These are phyloP conservation scores for Lagerstroemia speciosa DNA, from an alignment of 345 rosid genomes.

Conservation along the genomic window DNA sequence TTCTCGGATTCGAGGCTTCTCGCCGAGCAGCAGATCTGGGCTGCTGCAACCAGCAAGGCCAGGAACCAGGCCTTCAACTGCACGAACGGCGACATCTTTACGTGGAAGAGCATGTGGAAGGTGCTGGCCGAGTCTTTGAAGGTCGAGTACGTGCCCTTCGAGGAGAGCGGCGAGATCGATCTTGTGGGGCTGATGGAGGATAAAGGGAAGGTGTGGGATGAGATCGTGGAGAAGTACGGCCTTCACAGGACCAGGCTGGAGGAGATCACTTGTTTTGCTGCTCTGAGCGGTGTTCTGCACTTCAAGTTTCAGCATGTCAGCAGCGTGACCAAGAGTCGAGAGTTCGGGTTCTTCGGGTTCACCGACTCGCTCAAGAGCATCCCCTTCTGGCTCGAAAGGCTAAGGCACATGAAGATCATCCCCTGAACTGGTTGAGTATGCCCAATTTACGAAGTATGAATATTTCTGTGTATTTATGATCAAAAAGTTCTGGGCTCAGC, in stretches of 20 bases:
- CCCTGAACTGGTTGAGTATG: slow-evolving; percentile 2
- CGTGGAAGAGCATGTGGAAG: slow-evolving; percentile 27
- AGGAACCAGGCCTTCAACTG: slow-evolving; percentile 29
- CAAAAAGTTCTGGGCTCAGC: no score
- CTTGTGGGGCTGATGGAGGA: slow-evolving; percentile 14
- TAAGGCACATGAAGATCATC: slow-evolving; percentile 29
- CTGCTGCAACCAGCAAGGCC: not conserved
- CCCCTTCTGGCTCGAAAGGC: slow-evolving; percentile 18
- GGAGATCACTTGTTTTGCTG: slow-evolving; percentile 24
- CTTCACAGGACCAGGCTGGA: slow-evolving; percentile 18
- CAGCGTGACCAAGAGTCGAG: slow-evolving; percentile 36
- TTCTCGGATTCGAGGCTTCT: slow-evolving; percentile 20
- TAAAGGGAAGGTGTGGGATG: slow-evolving; percentile 24
- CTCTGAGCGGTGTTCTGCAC: slow-evolving; percentile 11
- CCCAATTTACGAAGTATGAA: no score
- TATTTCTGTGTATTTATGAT: no score
- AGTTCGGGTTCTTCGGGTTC: slow-evolving; percentile 24
- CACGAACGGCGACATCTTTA: slow-evolving; percentile 26
- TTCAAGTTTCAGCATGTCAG: slow-evolving; percentile 30
- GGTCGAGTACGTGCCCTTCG: slow-evolving; percentile 20
- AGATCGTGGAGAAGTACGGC: slow-evolving; percentile 25
- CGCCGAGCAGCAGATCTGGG: slow-evolving; percentile 34
- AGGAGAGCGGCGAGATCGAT: slow-evolving; percentile 25
- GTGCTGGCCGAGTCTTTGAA: slow-evolving; percentile 13
- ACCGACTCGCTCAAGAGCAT: slow-evolving; percentile 19